Evolutionary conservation across 352 stramenopile species (phyloP).

Genomic region (Phytophthora brassicae): DNA sequence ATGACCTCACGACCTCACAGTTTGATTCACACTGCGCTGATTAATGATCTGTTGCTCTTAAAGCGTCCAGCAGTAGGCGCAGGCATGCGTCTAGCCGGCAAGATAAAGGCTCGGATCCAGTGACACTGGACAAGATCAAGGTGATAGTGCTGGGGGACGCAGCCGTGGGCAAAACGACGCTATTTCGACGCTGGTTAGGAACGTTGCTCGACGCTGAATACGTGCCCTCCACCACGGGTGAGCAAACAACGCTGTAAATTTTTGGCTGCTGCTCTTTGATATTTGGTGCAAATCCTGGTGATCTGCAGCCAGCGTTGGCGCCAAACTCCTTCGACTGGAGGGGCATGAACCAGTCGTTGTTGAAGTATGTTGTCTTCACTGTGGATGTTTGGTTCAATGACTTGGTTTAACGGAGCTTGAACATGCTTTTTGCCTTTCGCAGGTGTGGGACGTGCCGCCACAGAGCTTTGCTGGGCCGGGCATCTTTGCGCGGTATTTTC

Average conservation of each 20-base stretch:
- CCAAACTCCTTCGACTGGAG: slow-evolving; percentile 57
- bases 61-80: slow-evolving; percentile 16
- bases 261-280: not conserved
- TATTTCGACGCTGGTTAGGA: slow-evolving; percentile 56
- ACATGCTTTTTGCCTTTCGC: too few relatives aligned
- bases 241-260: slow-evolving; percentile 6
- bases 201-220: slow-evolving; percentile 22
- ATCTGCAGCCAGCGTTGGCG: slow-evolving; percentile 44
- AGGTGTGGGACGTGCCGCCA: slow-evolving; percentile 70
- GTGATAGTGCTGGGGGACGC: slow-evolving; percentile 46
- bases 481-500: slow-evolving; percentile 53
- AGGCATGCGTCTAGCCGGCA: slow-evolving; percentile 23
- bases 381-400: not conserved
- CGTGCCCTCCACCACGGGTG: slow-evolving; percentile 42
- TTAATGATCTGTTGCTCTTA: slow-evolving; percentile 16
- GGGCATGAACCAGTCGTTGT: slow-evolving; percentile 34
- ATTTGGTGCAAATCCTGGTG: not conserved
- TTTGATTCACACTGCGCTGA: not conserved
- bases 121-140: slow-evolving; percentile 43
- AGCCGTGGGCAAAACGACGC: slow-evolving; percentile 51
- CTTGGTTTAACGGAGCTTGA: not conserved
- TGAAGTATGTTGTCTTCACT: slow-evolving; percentile 34
- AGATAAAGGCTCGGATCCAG: not conserved
- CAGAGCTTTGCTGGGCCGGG: slow-evolving; percentile 44
- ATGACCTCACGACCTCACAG: too few relatives aligned